Evolutionary conservation across 179 eudicot genomes (phyloP).

Genomic region (Actinidia arguta): DNA sequence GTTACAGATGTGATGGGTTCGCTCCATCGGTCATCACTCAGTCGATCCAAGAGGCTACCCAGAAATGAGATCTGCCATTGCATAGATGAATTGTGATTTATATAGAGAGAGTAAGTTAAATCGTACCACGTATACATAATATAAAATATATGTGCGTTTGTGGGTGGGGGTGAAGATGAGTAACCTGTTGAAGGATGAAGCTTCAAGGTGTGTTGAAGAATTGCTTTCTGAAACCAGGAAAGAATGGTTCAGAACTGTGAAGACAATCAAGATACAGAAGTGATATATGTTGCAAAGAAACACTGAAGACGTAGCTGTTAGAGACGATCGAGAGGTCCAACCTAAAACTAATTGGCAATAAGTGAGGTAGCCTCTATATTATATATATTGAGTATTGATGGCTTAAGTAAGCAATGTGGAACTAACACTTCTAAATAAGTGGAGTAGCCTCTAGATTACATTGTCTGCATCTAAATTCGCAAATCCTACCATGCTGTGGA

Average conservation of each 20-base stretch:
- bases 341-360: no score
- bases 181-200: slow-evolving; percentile 16
- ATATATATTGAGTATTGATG: background rate
- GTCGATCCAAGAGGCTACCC: background rate
- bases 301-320: no score
- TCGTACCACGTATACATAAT: background rate
- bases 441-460: no score
- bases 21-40: background rate
- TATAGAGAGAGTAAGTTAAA: no score
- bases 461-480: background rate
- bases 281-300: no score
- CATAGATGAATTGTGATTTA: background rate
- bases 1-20: background rate
- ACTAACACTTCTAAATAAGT: no score
- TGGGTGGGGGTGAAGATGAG: slow-evolving; percentile 6
- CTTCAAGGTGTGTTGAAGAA: background rate
- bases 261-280: slow-evolving; percentile 16
- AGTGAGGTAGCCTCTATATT: no score
- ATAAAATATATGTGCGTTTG: background rate
- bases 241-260: slow-evolving; percentile 4
- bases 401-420: no score
- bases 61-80: background rate
- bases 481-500: background rate
- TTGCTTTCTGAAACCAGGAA: slow-evolving; percentile 3
- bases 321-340: background rate